These are phyloP conservation scores for Babjeviella inositovora DNA, from an alignment of 805 yeast genomes.

Conservation along the genomic window DNA sequence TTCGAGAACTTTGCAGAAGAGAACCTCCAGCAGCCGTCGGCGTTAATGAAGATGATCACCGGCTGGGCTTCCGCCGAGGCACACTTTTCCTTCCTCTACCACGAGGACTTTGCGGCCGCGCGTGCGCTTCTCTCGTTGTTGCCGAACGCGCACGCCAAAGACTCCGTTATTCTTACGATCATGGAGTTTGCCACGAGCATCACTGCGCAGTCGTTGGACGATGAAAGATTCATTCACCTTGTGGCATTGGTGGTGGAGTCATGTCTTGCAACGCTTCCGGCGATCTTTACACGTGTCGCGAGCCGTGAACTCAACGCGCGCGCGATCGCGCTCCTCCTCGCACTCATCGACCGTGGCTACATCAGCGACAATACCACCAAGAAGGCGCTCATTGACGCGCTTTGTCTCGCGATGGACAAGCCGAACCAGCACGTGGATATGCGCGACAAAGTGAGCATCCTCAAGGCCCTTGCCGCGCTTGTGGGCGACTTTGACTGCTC, in stretches of 20 bases:
- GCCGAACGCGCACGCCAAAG: slow-evolving; percentile 42
- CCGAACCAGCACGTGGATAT: slow-evolving; percentile 33
- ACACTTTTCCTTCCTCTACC: slow-evolving; percentile 32
- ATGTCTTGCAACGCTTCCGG: slow-evolving; percentile 33
- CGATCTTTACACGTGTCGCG: slow-evolving; percentile 20
- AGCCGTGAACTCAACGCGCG: slow-evolving; percentile 30
- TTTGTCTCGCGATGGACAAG: slow-evolving; percentile 44
- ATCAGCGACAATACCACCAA: slow-evolving; percentile 39
- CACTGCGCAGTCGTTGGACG: slow-evolving; percentile 17
- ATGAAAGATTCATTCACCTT: slow-evolving; percentile 25
- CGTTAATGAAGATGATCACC: slow-evolving; percentile 50
- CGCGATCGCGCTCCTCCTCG: slow-evolving; percentile 31
- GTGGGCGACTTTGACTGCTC: slow-evolving; percentile 35
- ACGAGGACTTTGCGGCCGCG: slow-evolving; percentile 38
- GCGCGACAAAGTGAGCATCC: slow-evolving; percentile 35
- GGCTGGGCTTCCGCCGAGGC: slow-evolving; percentile 33
- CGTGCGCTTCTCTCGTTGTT: slow-evolving; percentile 39
- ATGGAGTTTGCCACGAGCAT: slow-evolving; percentile 36
- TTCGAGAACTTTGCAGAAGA: slow-evolving; percentile 53
- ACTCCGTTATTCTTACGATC: slow-evolving; percentile 38
- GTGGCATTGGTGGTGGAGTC: slow-evolving; percentile 43
- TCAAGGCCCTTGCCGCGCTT: slow-evolving; percentile 39
- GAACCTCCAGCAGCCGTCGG: slow-evolving; percentile 72
- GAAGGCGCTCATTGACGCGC: slow-evolving; percentile 32
- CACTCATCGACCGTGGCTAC: slow-evolving; percentile 40